A percentile compares a stretch with the other conserved stretches of the same genome.
Conservation (phyloP, 176 grass and related monocot genomes). For the Pontederia paniculata region DNA sequence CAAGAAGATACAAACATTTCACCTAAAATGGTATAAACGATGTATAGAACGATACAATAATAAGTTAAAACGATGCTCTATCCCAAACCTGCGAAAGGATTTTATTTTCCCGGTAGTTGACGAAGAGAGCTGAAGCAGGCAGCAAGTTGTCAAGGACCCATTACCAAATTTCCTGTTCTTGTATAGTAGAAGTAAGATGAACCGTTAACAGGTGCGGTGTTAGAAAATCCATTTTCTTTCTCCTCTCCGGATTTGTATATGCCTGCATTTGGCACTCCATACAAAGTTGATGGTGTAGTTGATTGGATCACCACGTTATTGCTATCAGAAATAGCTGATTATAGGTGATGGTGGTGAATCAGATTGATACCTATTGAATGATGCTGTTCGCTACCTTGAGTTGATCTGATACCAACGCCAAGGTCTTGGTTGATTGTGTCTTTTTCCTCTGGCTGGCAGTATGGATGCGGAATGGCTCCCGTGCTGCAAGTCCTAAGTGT, state of each 20-base stretch:
- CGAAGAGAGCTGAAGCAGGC: too few species aligned
- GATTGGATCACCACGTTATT: conserved; percentile 31
- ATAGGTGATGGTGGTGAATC: conserved; percentile 60
- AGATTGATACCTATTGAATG: conserved; percentile 22
- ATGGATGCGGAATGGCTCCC: conserved; percentile 39
- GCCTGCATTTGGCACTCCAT: conserved; percentile 28
- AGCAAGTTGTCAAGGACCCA: too few species aligned
- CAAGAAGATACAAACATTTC: too few species aligned
- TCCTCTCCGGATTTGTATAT: conserved; percentile 53
- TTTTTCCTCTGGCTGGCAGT: conserved; percentile 39
- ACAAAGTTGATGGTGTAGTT: conserved; percentile 28
- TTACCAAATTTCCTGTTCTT: conserved; percentile 67
- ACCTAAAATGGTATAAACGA: too few species aligned
- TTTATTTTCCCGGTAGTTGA: too few species aligned
- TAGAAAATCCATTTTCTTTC: conserved; percentile 66
- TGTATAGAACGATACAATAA: too few species aligned
- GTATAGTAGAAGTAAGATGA: conserved; percentile 83
- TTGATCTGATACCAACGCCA: conserved; percentile 76
- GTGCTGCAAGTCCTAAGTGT: conserved; percentile 56
- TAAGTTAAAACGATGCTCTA: too few species aligned
- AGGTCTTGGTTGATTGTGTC: conserved; percentile 75
- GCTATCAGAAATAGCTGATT: conserved; percentile 30
- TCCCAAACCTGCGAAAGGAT: too few species aligned
- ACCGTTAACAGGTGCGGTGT: conserved; percentile 46
- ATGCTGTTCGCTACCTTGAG: conserved; percentile 42